Base-by-base conservation (phyloP, 768 basidiomycete genomes). In the Rhodosporidiobolus odoratus region DNA sequence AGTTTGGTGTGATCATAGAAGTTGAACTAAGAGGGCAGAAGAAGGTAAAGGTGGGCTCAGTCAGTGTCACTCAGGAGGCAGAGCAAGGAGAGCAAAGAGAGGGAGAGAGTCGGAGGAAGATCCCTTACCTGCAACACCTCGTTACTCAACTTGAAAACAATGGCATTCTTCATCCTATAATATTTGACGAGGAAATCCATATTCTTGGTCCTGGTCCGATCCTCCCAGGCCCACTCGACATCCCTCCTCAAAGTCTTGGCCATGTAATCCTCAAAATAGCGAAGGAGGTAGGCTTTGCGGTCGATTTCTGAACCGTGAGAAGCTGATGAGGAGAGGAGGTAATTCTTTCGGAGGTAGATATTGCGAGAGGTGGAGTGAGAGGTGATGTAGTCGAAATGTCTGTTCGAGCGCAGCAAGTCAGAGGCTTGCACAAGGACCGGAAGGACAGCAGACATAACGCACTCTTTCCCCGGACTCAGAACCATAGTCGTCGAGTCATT, bases 161-260 rank as follows among this genome's bases (percentile, higher is more conserved):
- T 94, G 58, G 94, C 92, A 75, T 93, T 88, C 81, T 95, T 96
- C 91, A 95, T 94, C 74, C 95, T 84, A 72, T 97, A 84, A 79
- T 95, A 97, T 81, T 91, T 91, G 80, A 92, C 89, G 56, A 97
- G 89, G 83, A 94, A 97, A 75, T 90, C 90, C 92, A 98, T 92
- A 30, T 93, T 93, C 76, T 84, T 87, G 57, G 84, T 85, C 64
- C 88, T 81, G 16, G 83, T 82, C 53, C 80, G 64, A 75, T 94
- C 91, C 73, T 86, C 83, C 76, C 84, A 97, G 17, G 88, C 88
- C 78, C 90, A 96, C 13, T 87, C 85, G 73, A 91, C 89, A 68
- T 94, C 88, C 63, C 90, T 87, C 73, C 89, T 90, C 30, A 99
- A 82, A 65, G 88, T 85, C 57, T 91, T 89, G 86, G 92, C 89